phyloP scores from a whole-genome alignment of 225 moss, liverwort and hornwort genomes.

The Sphagnum contortum region DNA sequence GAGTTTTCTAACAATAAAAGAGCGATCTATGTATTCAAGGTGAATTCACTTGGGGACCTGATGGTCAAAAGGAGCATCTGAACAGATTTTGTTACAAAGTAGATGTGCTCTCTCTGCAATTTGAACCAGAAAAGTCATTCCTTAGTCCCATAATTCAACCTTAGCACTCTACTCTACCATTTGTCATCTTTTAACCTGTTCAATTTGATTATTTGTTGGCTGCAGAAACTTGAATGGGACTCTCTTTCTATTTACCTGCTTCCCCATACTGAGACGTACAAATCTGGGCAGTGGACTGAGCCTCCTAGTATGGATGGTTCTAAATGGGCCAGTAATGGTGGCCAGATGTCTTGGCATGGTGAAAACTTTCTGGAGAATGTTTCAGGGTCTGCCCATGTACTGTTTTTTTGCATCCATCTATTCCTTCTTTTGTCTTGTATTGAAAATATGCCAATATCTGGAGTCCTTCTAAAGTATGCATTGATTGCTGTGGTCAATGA shows the following conservation, averaged over 20 bases:
- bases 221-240: conserved; percentile 90
- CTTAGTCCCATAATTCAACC: no score
- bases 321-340: conserved; percentile 44
- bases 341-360: conserved; percentile 47
- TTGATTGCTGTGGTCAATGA: no score
- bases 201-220: neutral
- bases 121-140: no score
- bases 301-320: conserved; percentile 10
- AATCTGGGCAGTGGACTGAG: conserved; percentile 4
- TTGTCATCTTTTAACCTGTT: neutral
- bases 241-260: conserved; percentile 81
- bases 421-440: neutral
- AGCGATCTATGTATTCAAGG: conserved; percentile 90
- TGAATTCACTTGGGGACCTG: neutral
- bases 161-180: neutral
- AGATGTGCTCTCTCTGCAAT: neutral
- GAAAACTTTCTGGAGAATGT: conserved; percentile 79
- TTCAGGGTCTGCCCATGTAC: conserved; percentile 81
- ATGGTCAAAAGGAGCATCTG: no score
- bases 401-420: no score
- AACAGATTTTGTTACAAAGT: neutral
- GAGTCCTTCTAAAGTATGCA: no score
- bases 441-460: neutral
- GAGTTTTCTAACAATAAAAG: conserved; percentile 61
- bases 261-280: conserved; percentile 56